Evolutionary conservation across 2,329 filamentous ascomycete genomes (phyloP).

Genomic region (Hypoxylon sp.): DNA sequence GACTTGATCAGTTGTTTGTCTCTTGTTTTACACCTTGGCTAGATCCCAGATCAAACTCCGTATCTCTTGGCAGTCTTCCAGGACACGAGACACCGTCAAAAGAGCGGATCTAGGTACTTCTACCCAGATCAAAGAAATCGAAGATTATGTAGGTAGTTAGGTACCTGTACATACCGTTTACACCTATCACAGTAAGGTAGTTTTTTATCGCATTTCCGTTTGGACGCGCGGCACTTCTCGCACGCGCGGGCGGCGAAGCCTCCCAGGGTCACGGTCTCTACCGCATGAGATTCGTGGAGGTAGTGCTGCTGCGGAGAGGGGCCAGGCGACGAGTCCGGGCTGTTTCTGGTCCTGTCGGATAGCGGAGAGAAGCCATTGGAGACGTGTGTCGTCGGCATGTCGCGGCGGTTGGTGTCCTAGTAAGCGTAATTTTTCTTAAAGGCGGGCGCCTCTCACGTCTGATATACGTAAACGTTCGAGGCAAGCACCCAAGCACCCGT

Average conservation of each 20-base stretch:
- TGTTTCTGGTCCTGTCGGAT: constrained; percentile 45
- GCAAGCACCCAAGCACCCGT: constrained; percentile 7
- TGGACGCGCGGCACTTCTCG: constrained; percentile 51
- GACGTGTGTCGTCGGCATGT: constrained; percentile 33
- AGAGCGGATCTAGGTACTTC: not conserved
- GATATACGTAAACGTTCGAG: constrained; percentile 2
- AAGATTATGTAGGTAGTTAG: not conserved
- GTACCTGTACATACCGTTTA: constrained; percentile 44
- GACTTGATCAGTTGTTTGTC: constrained; percentile 30
- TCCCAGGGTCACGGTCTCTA: constrained; percentile 28
- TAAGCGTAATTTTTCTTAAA: no score
- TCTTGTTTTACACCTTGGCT: not conserved
- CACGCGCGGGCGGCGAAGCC: constrained; percentile 48
- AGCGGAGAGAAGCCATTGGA: constrained; percentile 39
- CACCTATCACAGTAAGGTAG: constrained; percentile 51
- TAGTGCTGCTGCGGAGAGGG: constrained; percentile 42
- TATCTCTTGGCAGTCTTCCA: not conserved
- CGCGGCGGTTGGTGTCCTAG: constrained; percentile 9
- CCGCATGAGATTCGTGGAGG: constrained; percentile 29
- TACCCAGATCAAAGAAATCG: not conserved
- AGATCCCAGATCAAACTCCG: not conserved
- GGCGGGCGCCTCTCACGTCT: constrained; percentile 21
- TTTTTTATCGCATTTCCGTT: constrained; percentile 52
- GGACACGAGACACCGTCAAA: not conserved
- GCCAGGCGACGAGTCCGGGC: constrained; percentile 44